phyloP scores from a whole-genome alignment of 75 land plant genomes.

The Larix kaempferi region DNA sequence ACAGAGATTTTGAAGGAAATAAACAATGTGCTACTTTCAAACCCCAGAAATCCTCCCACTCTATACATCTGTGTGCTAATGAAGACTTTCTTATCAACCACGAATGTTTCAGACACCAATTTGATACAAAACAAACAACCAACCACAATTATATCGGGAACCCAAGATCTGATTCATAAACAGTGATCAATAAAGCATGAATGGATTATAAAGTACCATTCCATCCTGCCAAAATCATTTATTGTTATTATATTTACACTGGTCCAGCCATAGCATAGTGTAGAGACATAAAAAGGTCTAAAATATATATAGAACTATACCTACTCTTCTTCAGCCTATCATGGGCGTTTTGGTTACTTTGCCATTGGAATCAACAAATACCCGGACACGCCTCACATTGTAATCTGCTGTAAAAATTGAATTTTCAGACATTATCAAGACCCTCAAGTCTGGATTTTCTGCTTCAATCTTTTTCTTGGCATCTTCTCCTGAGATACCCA shows the following conservation, averaged over 20 bases:
- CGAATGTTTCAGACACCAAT: too few species aligned
- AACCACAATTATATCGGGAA: neutral
- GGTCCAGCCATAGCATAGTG: neutral
- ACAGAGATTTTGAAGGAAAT: too few species aligned
- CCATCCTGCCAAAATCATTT: neutral
- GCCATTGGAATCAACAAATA: conserved; percentile 1
- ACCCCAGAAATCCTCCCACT: too few species aligned
- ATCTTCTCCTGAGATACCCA: conserved; percentile 1
- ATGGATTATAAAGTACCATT: neutral
- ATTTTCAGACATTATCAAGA: neutral
- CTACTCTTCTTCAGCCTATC: neutral
- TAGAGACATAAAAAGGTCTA: neutral
- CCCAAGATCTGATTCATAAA: neutral
- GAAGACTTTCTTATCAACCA: too few species aligned
- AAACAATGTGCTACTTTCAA: too few species aligned
- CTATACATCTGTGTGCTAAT: too few species aligned
- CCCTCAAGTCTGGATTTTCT: neutral
- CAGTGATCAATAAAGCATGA: neutral
- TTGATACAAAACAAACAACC: too few species aligned
- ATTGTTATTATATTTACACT: neutral
- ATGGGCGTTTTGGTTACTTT: neutral
- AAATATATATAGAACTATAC: neutral
- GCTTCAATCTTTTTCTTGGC: conserved; percentile 6
- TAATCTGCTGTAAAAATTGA: neutral
- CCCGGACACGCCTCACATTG: neutral